Base-by-base conservation (phyloP, 2,329 filamentous ascomycete species). In the Fusarium mangiferae region DNA sequence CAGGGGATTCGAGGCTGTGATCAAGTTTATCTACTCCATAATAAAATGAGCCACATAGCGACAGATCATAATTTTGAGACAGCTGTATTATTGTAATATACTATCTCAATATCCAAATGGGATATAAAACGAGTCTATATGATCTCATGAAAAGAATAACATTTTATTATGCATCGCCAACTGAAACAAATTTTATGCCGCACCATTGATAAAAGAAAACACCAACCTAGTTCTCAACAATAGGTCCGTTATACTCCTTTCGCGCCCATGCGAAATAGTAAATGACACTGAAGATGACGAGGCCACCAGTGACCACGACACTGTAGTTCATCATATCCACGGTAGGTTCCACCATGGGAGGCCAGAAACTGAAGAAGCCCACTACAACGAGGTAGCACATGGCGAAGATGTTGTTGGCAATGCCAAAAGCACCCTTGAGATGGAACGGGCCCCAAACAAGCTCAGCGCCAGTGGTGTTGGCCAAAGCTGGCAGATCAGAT, bases 351-450 rank as follows among this genome's bases (percentile, higher is more conserved):
- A 76, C n/a, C 67, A 77, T 69, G 0, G 83, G 82, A 1, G 82
- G 87, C 85, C 85, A 89, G 52, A 90, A 87, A 28, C 83, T 85
- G 83, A 87, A 90, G 79, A 91, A 90, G 17, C 88, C 84, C 5
- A 90, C 82, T 45, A 90, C 85, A 3, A 87, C 65, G 77, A 87
- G 85, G 74, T 90, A 91, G 6, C 82, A 56, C 73, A 86, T 88
- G 2, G 88, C 85, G 56, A 89, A 87, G 3, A 82, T 76, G 64
- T 90, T 91, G 77, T 90, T 90, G 28, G 85, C 74, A 11, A 84
- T 87, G 0, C 89, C 89, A 3, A 87, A 76, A 1, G 82, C 75
- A 8, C 87, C 87, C 0, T 85, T 86, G 1, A 90, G 65, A 46
- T 84, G 85, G 84, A 88, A 91, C 0, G 88, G 88, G 0, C 89